Base-by-base conservation (phyloP, 371 early-diverging fungal genomes). In the Mucor mucedo region DNA sequence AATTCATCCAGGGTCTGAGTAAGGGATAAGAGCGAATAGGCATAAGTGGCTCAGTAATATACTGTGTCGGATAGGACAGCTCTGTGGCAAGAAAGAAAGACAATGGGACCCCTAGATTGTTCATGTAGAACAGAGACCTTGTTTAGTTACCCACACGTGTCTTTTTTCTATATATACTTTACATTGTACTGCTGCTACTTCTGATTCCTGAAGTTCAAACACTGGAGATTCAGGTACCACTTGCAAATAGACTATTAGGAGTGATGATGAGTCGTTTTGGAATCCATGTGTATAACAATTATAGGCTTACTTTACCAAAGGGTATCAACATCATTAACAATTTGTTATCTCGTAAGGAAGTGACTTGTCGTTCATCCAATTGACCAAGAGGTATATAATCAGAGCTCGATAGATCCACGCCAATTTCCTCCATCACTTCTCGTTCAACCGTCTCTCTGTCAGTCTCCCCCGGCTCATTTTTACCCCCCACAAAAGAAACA, bases 401-500 rank as follows among this genome's bases (percentile, higher is more conserved):
- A 4, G 67, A 59, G 40, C 71, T 63, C 52, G 72, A 72, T n/a
- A 88, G 68, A 76, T 88, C 83, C 2, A 88, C 62, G 6, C 87
- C 88, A 57, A 86, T 68, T 59, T 91, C 92, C 69, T 91, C 92
- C 38, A 77, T 32, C 0, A 86, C 86, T 67, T 91, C 92, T 63
- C 92, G 64, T 55, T 76, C 81, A 4, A 85, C 90, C 2, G 92
- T 88, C 9, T 86, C 85, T 52, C 84, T 82, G 58, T 88, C 87
- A 21, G 84, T 83, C 62, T 91, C 90, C 11, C 69, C 72, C 9
- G 75, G 64, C 58, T 90, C 89, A 14, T 81, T 80, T 60, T 88
- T 89, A 16, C 92, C 92, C 3, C 92, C 92, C 1, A 89, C 89
- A 64, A 90, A 87, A 2, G 89, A 87, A 52, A 90, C 89, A 79